Conservation (phyloP, 306 rosid species). For the Corylus heterophylla region DNA sequence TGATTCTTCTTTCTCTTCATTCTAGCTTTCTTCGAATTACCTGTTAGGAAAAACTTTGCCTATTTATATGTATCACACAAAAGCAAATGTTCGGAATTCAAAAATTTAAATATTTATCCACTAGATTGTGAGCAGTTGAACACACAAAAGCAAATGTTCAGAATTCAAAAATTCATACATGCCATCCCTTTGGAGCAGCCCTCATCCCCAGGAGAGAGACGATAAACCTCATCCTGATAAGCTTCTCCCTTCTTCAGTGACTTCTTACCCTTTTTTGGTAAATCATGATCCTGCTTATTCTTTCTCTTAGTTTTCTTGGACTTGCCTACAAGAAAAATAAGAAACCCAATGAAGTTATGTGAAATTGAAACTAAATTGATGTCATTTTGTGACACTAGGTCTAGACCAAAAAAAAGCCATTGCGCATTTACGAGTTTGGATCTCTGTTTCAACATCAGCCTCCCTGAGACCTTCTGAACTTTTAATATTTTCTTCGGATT, state of each 20-base stretch:
- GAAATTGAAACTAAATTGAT: constrained; percentile 8
- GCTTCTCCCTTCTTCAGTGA: constrained; percentile 24
- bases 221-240: constrained; percentile 33
- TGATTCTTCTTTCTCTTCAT: constrained; percentile 42
- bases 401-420: neutral
- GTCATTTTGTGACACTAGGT: constrained; percentile 5
- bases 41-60: neutral
- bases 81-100: too few relatives aligned
- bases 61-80: too few relatives aligned
- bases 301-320: constrained; percentile 53
- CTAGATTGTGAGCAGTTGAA: constrained; percentile 1
- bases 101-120: too few relatives aligned
- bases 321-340: constrained; percentile 46
- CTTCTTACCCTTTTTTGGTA: constrained; percentile 29
- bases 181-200: constrained; percentile 50
- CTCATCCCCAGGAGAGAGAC: constrained; percentile 42
- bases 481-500: constrained; percentile 10
- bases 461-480: constrained; percentile 15
- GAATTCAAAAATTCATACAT: constrained; percentile 41
- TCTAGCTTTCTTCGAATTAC: constrained; percentile 43
- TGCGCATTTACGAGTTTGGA: constrained; percentile 19
- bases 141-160: constrained; percentile 4
- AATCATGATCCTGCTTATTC: constrained; percentile 26
- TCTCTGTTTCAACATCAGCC: constrained; percentile 19
- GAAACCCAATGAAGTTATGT: neutral